Base-by-base conservation (phyloP, 2,329 filamentous ascomycete genomes). In the Scedosporium boydii region DNA sequence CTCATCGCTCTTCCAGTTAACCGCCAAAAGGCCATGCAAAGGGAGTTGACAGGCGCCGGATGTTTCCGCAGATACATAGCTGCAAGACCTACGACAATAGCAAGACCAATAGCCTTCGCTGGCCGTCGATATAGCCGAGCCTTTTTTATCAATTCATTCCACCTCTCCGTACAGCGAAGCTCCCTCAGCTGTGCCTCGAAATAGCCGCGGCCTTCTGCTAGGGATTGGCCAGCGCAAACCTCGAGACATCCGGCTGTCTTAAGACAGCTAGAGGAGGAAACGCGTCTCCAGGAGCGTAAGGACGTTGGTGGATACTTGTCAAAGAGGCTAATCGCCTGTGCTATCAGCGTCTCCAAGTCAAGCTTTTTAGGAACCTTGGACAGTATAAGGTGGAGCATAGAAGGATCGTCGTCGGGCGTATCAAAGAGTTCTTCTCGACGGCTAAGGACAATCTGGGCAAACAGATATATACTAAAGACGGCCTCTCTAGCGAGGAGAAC, bases 381-480 rank as follows among this genome's bases (percentile, higher is more conserved):
- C 12, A 99, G 83, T 42, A 90, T 87, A 64, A 88, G 90, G 72
- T 96, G 92, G 26, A 99, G 82, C 84, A 99, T 96, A 70, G 98
- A 93, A 6, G 91, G 88, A 72, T 96, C 92, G 67, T 96, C 89
- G 21, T 80, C 74, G 1, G 88, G 85, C n/a, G 91, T 89, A 59
- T 90, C 88, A 66, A 98, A 83, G n/a, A 99, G 82, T 74, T 97
- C 92, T 41, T 86, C 83, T 63, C 89, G 87, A 44, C 93, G 88
- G 56, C 87, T 85, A 41, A 96, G 80, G 51, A 96, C 87, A 65
- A 96, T 93, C 71, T 91, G 89, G 1, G 92, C 91, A 75, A 96
- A 98, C 62, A 98, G 82, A 74, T 99, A 99, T 60, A 98, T 83
- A 18, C 87, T 87, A 69, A 96, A 91, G 46, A 90, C 88, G n/a